These are phyloP conservation scores for Amphicarpaea edgeworthii DNA, from an alignment of 306 rosid species.

Conservation along the genomic window DNA sequence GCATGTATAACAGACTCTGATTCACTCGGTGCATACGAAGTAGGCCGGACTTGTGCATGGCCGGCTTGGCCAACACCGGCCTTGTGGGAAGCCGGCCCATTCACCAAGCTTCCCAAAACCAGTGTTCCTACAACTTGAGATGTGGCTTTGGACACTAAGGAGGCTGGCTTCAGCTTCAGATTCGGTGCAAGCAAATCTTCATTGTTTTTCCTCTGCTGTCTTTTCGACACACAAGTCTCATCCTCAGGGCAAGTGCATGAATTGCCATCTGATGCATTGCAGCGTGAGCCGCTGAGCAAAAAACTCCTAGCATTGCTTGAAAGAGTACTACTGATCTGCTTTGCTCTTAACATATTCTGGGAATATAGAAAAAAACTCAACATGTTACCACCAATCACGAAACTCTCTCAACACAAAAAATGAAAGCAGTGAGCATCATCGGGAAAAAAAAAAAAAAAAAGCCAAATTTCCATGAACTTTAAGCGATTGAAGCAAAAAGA, in stretches of 20 bases:
- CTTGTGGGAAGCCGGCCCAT: conserved; percentile 52
- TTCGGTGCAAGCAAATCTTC: conserved; percentile 56
- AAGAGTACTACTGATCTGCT: conserved; percentile 73
- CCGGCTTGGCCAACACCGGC: conserved; percentile 52
- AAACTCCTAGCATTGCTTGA: conserved; percentile 86
- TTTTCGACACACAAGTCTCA: conserved; percentile 71
- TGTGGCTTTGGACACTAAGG: conserved; percentile 55
- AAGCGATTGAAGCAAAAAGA: conserved; percentile 13
- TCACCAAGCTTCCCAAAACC: conserved; percentile 54
- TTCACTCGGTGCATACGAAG: conserved; percentile 54
- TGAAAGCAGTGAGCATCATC: conserved; percentile 16
- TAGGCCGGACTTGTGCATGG: conserved; percentile 46
- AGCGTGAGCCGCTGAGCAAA: conserved; percentile 73
- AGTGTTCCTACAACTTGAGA: conserved; percentile 58
- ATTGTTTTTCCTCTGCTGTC: conserved; percentile 56
- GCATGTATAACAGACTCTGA: conserved; percentile 63
- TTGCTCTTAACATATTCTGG: conserved; percentile 82
- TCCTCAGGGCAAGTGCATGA: conserved; percentile 85
- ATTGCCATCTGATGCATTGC: conserved; percentile 73
- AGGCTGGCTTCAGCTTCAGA: conserved; percentile 62
- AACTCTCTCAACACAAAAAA: background rate
- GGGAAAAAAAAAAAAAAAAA: conserved; percentile 1
- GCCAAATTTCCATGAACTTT: conserved; percentile 8
- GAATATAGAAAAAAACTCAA: conserved; percentile 37
- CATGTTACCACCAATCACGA: conserved; percentile 25